Percentiles rank a stretch among this genome's conserved stretches.
Evolutionary conservation across 2,329 filamentous ascomycete species (phyloP).

Genomic region (Stagonosporopsis chrysanthemi): DNA sequence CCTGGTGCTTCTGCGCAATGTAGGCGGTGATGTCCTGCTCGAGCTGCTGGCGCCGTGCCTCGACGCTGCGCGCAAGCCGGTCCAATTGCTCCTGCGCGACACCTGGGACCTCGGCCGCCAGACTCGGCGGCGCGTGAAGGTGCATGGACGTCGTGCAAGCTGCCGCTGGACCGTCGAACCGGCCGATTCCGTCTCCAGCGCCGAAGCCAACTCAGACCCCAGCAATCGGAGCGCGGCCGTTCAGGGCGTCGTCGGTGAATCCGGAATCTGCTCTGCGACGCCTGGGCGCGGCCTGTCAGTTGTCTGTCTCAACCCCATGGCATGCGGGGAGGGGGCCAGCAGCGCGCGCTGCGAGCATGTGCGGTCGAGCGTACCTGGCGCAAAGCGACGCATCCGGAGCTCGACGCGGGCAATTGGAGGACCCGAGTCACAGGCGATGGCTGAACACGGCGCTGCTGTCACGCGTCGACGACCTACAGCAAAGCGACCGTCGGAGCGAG

Average conservation of each 20-base stretch:
- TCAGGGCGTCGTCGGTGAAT: conserved; percentile 10
- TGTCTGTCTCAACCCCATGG: conserved; percentile 50
- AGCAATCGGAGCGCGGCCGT: neutral
- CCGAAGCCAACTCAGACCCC: conserved; percentile 3
- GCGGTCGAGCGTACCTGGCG: conserved; percentile 35
- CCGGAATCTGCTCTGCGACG: conserved; percentile 6
- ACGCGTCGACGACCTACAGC: neutral
- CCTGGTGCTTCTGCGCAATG: conserved; percentile 43
- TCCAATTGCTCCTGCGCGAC: conserved; percentile 44
- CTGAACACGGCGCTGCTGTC: conserved; percentile 2
- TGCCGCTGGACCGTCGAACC: conserved; percentile 4
- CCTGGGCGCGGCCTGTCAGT: conserved; percentile 30
- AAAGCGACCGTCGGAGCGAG: too few species aligned
- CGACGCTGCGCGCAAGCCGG: conserved; percentile 41
- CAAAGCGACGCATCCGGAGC: conserved; percentile 43
- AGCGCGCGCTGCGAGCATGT: conserved; percentile 20
- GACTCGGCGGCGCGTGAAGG: conserved; percentile 29
- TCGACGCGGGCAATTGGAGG: conserved; percentile 28
- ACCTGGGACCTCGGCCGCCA: conserved; percentile 43
- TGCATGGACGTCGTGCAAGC: conserved; percentile 36
- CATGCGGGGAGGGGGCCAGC: conserved; percentile 40
- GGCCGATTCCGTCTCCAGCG: conserved; percentile 31
- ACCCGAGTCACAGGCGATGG: conserved; percentile 23
- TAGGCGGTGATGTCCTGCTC: conserved; percentile 47
- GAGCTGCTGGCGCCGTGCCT: conserved; percentile 46